These are phyloP conservation scores for Phoma sp. DNA, from an alignment of 2,329 filamentous ascomycete genomes.

Conservation along the genomic window DNA sequence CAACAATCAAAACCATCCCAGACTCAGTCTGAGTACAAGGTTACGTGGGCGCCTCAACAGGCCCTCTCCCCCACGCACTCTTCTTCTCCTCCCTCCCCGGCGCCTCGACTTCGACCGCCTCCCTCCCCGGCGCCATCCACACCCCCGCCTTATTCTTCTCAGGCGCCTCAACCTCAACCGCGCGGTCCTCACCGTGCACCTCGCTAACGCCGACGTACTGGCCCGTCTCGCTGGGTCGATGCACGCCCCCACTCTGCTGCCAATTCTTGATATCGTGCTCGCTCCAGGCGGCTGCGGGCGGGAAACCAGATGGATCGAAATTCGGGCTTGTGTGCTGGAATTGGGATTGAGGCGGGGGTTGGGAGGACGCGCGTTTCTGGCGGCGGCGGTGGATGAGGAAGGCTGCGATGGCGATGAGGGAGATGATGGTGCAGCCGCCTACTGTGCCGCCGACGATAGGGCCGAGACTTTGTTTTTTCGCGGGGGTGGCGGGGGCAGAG, in stretches of 20 bases:
- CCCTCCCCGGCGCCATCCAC: not conserved
- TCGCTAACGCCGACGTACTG: conserved; percentile 1
- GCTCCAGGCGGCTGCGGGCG: not conserved
- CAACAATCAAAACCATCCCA: not conserved
- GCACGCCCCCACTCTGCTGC: not conserved
- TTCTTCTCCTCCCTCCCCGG: not conserved
- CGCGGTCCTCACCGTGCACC: conserved; percentile 11
- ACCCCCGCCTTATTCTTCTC: conserved; percentile 1
- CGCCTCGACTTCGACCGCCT: conserved; percentile 1
- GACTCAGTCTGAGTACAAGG: not conserved
- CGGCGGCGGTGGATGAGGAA: conserved; percentile 33
- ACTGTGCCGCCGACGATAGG: conserved; percentile 45
- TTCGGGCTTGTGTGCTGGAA: conserved; percentile 4
- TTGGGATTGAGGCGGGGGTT: not conserved
- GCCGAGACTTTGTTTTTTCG: conserved; percentile 29
- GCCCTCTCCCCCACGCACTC: not conserved
- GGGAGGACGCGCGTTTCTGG: not conserved
- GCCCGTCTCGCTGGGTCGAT: not conserved
- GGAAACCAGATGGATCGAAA: conserved; percentile 10
- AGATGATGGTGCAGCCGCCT: conserved; percentile 37
- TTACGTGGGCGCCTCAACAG: conserved; percentile 1
- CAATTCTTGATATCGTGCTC: conserved; percentile 5
- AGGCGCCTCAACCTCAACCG: conserved; percentile 13
- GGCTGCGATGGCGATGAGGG: conserved; percentile 29
- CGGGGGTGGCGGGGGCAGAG: not conserved